Conservation (phyloP, 1,284 basidiomycete species). For the Microbotryum scabiosae region DNA sequence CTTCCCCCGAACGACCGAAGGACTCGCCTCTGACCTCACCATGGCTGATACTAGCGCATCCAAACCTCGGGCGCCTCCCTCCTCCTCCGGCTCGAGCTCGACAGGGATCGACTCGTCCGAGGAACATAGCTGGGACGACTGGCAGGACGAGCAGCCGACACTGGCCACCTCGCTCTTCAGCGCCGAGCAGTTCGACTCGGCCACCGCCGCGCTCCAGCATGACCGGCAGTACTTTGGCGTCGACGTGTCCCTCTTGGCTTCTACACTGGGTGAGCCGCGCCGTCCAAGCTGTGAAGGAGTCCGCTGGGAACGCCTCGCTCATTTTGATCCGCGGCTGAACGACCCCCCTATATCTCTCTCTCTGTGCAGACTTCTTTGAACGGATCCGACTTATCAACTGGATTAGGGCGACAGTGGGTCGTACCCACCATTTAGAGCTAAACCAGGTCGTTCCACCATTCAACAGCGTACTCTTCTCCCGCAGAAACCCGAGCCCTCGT, state of each 20-base stretch:
- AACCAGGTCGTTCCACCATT: too few relatives aligned
- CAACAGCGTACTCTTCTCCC: not conserved
- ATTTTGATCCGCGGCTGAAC: too few relatives aligned
- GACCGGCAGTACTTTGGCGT: slow-evolving; percentile 58
- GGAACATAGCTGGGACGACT: slow-evolving; percentile 67
- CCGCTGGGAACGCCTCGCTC: too few relatives aligned
- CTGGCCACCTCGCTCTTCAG: slow-evolving; percentile 75
- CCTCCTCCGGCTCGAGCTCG: not conserved
- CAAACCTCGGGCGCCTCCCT: too few relatives aligned
- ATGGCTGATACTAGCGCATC: too few relatives aligned
- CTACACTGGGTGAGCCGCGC: slow-evolving; percentile 47
- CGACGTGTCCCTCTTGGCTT: slow-evolving; percentile 51
- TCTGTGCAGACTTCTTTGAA: slow-evolving; percentile 53
- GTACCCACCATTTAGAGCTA: not conserved
- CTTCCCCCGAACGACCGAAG: too few relatives aligned
- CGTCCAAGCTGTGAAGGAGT: too few relatives aligned
- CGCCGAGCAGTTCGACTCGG: slow-evolving; percentile 52
- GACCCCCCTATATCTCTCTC: too few relatives aligned
- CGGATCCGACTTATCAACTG: slow-evolving; percentile 75
- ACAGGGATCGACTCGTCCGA: slow-evolving; percentile 1
- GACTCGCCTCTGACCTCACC: too few relatives aligned
- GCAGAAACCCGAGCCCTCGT: slow-evolving; percentile 41
- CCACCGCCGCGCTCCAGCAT: slow-evolving; percentile 54
- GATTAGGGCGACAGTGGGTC: slow-evolving; percentile 60
- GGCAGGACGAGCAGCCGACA: slow-evolving; percentile 55